Evolutionary conservation across 768 basidiomycete genomes (phyloP), one percentile per base, ranked within the genome.

Genomic region (Leucocoprinus leucothites): DNA sequence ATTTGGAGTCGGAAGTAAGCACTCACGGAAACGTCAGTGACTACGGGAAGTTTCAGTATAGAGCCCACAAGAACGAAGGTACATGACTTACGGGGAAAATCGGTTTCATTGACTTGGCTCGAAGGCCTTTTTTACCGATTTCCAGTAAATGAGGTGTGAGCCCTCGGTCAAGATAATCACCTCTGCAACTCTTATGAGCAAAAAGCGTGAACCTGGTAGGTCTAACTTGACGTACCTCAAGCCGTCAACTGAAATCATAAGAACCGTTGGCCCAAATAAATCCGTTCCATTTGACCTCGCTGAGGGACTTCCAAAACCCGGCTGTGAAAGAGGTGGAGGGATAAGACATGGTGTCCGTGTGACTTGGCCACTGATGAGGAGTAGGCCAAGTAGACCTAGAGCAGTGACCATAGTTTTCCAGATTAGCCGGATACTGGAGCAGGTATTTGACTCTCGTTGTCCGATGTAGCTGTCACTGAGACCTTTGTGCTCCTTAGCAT

Each of bases 21-120:
- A 78, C 89, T 78, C 65, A 92, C 84, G 94, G 94, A 62, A 96
- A 96, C 1, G 94, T 96, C 61, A 94, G 67, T 1, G 91, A 90
- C 90, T 92, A 51, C 8, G 21, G 46, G n/a, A 34, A 19, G 36
- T 14, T 34, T 41, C 22, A 53, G 53, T 9, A 65, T 57, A n/a
- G 14, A 26, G n/a, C 2, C 51, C 21, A 36, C 18, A 36, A 34
- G 40, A 31, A 3, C 45, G 5, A 14, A 31, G 22, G 44, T 2
- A 21, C 4, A 49, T 11, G 9, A 38, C 61, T 61, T 57, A 91
- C 91, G 3, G 94, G 94, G 61, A 95, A 95, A 7, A 93, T 67
- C 18, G 94, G 90, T 45, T 78, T 75, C 85, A 96, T 85, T 3
- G 82, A 89, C 68, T 95, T 91, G 2, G 94, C 93, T 28, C 91